Conservation (phyloP, 2,329 filamentous ascomycete genomes). For the Epicoccum nigrum region DNA sequence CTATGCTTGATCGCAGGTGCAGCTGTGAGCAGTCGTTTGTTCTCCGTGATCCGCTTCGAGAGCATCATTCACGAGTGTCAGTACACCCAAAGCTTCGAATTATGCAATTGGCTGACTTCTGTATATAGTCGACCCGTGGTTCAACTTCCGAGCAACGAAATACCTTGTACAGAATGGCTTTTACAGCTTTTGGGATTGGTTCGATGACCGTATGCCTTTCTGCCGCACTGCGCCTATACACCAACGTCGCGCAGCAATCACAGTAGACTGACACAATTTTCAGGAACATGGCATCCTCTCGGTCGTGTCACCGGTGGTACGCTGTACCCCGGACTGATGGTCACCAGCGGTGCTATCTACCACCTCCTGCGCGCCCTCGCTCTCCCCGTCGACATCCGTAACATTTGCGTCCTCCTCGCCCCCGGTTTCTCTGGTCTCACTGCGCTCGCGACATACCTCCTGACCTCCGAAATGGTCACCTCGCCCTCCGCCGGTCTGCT, state of each 20-base stretch:
- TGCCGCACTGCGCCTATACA: constrained; percentile 6
- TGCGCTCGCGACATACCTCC: constrained; percentile 88
- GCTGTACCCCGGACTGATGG: constrained; percentile 98
- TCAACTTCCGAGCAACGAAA: constrained; percentile 98
- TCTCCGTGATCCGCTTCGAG: constrained; percentile 98
- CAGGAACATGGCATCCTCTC: constrained; percentile 96
- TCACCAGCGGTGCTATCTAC: constrained; percentile 96
- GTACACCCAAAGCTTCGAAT: constrained; percentile 52
- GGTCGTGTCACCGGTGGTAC: constrained; percentile 98
- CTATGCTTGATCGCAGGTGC: constrained; percentile 89
- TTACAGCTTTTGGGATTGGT: constrained; percentile 99
- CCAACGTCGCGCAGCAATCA: not conserved
- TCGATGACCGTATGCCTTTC: constrained; percentile 80
- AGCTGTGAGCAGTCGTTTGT: constrained; percentile 89
- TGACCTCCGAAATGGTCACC: constrained; percentile 97
- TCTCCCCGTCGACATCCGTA: constrained; percentile 95
- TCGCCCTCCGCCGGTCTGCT: constrained; percentile 93
- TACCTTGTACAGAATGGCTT: constrained; percentile 97
- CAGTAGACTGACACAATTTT: constrained; percentile 24
- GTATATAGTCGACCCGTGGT: constrained; percentile 92
- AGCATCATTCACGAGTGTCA: constrained; percentile 99
- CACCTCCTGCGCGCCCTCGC: constrained; percentile 87
- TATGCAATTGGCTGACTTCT: constrained; percentile 32
- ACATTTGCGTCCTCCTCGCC: constrained; percentile 96
- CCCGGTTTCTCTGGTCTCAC: constrained; percentile 94